These are phyloP conservation scores for Lepidium campestre DNA, from an alignment of 441 rosid genomes.

Conservation along the genomic window DNA sequence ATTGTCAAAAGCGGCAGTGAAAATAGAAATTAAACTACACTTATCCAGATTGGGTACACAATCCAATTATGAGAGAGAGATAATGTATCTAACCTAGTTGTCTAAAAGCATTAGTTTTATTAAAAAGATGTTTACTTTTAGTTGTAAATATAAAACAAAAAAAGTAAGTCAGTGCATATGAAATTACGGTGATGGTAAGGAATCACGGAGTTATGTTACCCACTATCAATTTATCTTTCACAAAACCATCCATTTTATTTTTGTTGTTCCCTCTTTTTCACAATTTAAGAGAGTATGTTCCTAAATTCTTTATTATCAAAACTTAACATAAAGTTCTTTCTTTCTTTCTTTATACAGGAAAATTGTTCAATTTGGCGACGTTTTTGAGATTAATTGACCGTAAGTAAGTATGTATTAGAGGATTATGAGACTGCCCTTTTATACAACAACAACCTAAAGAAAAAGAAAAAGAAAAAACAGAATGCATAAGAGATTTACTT, in stretches of 20 bases:
- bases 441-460: background rate
- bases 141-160: slow-evolving; percentile 3
- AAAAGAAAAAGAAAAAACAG: background rate
- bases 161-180: slow-evolving; percentile 19
- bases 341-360: too few relatives aligned
- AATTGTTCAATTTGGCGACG: too few relatives aligned
- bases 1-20: slow-evolving; percentile 1
- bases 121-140: background rate
- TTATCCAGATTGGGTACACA: background rate
- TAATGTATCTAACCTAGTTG: background rate
- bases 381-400: too few relatives aligned
- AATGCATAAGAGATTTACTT: slow-evolving; percentile 13
- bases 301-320: background rate
- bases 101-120: background rate
- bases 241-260: background rate
- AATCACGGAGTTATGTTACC: slow-evolving; percentile 28
- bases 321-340: too few relatives aligned
- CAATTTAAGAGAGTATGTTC: slow-evolving; percentile 3
- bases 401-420: too few relatives aligned
- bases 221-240: slow-evolving; percentile 10
- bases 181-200: slow-evolving; percentile 26
- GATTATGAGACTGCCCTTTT: background rate
- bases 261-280: background rate
- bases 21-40: background rate
- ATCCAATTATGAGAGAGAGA: background rate